These are phyloP conservation scores for Geotrichum ghanense DNA, from an alignment of 805 yeast genomes.

Conservation along the genomic window DNA sequence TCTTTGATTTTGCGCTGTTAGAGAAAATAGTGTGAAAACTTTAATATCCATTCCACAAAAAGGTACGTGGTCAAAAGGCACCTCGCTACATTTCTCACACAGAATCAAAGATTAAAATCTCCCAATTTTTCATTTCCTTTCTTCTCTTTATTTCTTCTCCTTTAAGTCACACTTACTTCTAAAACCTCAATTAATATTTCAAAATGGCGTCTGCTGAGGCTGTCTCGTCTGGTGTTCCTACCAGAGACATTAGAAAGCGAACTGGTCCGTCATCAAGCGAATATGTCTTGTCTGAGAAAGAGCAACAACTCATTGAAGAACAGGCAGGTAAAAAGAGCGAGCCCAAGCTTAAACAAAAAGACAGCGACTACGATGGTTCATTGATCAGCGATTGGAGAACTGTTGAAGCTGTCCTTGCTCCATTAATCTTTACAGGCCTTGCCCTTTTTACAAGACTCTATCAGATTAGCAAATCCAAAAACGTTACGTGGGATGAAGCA, in stretches of 20 bases:
- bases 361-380: constrained; percentile 20
- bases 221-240: constrained; percentile 6
- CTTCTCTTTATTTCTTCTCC: too few species aligned
- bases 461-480: constrained; percentile 53
- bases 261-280: background rate
- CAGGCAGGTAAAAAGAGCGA: background rate
- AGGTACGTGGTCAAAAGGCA: constrained; percentile 2
- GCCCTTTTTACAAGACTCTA: constrained; percentile 49
- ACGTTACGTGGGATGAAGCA: constrained; percentile 94
- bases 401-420: constrained; percentile 1
- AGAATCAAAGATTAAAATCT: background rate
- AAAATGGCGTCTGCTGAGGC: constrained; percentile 8
- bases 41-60: too few species aligned
- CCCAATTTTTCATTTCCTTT: background rate
- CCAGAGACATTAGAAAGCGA: background rate
- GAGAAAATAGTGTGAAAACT: too few species aligned
- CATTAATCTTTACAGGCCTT: constrained; percentile 21
- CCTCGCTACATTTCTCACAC: too few species aligned
- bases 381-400: constrained; percentile 16
- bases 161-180: background rate
- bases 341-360: background rate
- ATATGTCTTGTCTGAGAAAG: constrained; percentile 3
- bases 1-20: too few species aligned
- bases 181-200: background rate
- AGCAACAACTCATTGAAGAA: constrained; percentile 5